Conservation (phyloP, 2,329 filamentous ascomycete species). For the Xylariales sp. region DNA sequence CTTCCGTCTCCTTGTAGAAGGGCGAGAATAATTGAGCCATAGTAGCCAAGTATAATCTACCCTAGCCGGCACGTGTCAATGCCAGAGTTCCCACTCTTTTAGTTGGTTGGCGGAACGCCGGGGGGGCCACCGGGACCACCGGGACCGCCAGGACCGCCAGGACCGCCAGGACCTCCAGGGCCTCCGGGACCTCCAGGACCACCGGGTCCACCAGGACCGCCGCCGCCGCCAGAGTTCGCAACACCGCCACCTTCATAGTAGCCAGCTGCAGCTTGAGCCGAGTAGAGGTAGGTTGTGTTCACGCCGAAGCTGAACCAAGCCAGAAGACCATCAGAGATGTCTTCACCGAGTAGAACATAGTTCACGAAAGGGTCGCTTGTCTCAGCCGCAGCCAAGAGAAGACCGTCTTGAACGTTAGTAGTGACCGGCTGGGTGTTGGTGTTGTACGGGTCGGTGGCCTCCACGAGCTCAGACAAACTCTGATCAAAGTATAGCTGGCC, state of each 20-base stretch:
- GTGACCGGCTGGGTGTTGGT: constrained; percentile 4
- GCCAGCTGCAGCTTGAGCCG: constrained; percentile 14
- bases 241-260: constrained; percentile 17
- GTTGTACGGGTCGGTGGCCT: constrained; percentile 2
- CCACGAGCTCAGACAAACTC: constrained; percentile 36
- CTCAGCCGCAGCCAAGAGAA: constrained; percentile 1
- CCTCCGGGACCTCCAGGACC: too few relatives aligned
- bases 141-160: too few relatives aligned
- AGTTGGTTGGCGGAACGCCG: too few relatives aligned
- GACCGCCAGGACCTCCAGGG: too few relatives aligned
- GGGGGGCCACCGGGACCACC: too few relatives aligned
- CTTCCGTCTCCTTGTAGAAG: too few relatives aligned
- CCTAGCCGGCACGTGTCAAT: too few relatives aligned
- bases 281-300: constrained; percentile 18
- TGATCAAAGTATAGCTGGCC: constrained; percentile 65
- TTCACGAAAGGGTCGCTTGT: constrained; percentile 26
- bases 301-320: constrained; percentile 45
- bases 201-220: too few relatives aligned
- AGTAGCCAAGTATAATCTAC: too few relatives aligned
- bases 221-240: constrained; percentile 7
- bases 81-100: too few relatives aligned
- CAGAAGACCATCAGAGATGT: constrained; percentile 40
- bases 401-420: constrained; percentile 2
- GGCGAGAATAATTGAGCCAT: too few relatives aligned
- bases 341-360: constrained; percentile 48